phyloP scores from a whole-genome alignment of 306 rosid genomes.

The Quercus gilva region DNA sequence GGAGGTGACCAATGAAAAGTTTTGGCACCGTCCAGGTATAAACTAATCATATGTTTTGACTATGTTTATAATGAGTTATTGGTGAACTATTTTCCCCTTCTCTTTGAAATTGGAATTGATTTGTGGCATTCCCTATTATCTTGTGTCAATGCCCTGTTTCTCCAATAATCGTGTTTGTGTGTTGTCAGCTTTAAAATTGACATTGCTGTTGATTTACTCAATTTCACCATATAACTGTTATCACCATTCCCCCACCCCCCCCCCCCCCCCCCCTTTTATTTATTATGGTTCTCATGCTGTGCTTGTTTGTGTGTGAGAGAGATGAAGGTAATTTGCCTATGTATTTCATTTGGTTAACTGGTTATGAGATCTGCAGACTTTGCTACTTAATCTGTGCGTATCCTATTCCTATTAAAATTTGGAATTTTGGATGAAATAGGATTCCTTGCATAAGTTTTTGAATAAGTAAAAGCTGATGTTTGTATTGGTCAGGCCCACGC shows the following conservation, averaged over 20 bases:
- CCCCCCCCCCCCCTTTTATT: conserved; percentile 27
- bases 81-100: conserved; percentile 10
- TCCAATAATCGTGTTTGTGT: conserved; percentile 64
- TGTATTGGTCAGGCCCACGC: conserved; percentile 35
- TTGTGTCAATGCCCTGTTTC: conserved; percentile 59
- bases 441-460: conserved; percentile 13
- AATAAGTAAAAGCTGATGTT: conserved; percentile 25
- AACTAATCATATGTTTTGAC: conserved; percentile 7
- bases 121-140: conserved; percentile 40
- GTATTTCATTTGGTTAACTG: neutral
- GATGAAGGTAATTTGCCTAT: conserved; percentile 2
- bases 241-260: conserved; percentile 28
- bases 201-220: conserved; percentile 48
- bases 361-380: conserved; percentile 21
- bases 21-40: conserved; percentile 98
- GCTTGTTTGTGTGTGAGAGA: conserved; percentile 31
- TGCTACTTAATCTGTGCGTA: conserved; percentile 7
- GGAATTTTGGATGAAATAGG: conserved; percentile 17
- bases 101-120: conserved; percentile 18
- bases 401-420: conserved; percentile 10
- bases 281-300: conserved; percentile 60
- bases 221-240: conserved; percentile 52
- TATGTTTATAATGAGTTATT: conserved; percentile 2
- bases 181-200: conserved; percentile 40
- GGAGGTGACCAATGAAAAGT: conserved; percentile 94